phyloP scores from a whole-genome alignment of 345 rosid genomes.

The Orychophragmus violaceus region DNA sequence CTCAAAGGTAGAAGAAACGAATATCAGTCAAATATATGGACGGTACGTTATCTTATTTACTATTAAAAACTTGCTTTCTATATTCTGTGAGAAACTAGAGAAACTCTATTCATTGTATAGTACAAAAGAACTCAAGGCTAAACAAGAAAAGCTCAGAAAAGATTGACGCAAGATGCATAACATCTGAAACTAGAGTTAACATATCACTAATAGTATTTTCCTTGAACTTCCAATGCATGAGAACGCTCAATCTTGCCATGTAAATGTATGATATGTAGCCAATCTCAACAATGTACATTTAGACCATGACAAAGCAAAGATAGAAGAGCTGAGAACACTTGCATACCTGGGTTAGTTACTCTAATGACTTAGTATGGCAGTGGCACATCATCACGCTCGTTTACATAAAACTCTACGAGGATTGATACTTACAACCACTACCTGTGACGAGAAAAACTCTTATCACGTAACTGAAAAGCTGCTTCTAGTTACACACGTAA shows the following conservation, averaged over 20 bases:
- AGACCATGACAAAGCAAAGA: not conserved
- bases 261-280: not conserved
- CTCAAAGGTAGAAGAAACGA: conserved; percentile 9
- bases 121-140: not conserved
- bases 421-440: conserved; percentile 96
- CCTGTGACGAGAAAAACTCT: conserved; percentile 43
- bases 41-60: too few species aligned
- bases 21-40: not conserved
- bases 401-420: conserved; percentile 82
- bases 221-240: not conserved
- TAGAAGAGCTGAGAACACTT: not conserved
- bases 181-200: not conserved
- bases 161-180: not conserved
- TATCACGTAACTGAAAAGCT: not conserved
- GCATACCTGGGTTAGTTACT: conserved; percentile 65
- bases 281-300: not conserved
- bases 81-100: too few species aligned
- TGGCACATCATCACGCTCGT: conserved; percentile 60
- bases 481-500: not conserved
- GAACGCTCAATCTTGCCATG: not conserved
- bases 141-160: not conserved
- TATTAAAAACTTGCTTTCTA: too few species aligned
- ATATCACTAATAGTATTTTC: not conserved
- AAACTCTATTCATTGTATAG: conserved; percentile 26
- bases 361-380: conserved; percentile 56